Evolutionary conservation across 768 basidiomycete species (phyloP).

Genomic region (Dictyophora rubrovolvata): DNA sequence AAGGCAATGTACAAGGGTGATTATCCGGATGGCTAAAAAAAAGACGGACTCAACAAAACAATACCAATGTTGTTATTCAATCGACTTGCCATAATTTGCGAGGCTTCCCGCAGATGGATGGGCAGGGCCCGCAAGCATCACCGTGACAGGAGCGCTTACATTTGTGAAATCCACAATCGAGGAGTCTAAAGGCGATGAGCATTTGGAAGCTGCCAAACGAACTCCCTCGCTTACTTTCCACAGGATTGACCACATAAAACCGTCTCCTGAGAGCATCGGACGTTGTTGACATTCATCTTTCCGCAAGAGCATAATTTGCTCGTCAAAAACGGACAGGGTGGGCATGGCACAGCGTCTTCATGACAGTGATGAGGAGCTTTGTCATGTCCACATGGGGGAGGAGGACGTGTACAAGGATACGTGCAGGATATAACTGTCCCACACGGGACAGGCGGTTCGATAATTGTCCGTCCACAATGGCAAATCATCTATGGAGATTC

Average conservation of each 20-base stretch:
- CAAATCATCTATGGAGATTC: constrained; percentile 50
- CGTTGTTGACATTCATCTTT: constrained; percentile 68
- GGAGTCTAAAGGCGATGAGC: constrained; percentile 29
- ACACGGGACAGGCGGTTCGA: constrained; percentile 85
- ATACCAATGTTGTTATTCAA: neutral
- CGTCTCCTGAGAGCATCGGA: constrained; percentile 77
- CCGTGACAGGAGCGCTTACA: constrained; percentile 79
- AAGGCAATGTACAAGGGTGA: constrained; percentile 68
- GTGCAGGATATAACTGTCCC: constrained; percentile 69
- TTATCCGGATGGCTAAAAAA: constrained; percentile 45
- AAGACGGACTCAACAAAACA: neutral
- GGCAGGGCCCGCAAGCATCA: constrained; percentile 72
- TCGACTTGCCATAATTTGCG: constrained; percentile 67
- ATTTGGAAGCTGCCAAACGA: neutral
- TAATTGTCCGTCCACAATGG: constrained; percentile 72
- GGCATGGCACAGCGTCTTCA: constrained; percentile 57
- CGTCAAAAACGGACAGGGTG: constrained; percentile 79
- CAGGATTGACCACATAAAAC: constrained; percentile 81
- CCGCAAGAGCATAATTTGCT: constrained; percentile 81
- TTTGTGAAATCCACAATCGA: constrained; percentile 82
- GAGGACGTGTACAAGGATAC: constrained; percentile 67
- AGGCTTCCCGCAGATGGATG: constrained; percentile 72
- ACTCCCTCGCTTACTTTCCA: constrained; percentile 44
- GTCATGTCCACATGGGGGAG: constrained; percentile 75
- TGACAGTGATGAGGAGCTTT: constrained; percentile 75